Conservation (phyloP, 1,139 yeast genomes). For the Magnusiomyces suaveolens region DNA sequence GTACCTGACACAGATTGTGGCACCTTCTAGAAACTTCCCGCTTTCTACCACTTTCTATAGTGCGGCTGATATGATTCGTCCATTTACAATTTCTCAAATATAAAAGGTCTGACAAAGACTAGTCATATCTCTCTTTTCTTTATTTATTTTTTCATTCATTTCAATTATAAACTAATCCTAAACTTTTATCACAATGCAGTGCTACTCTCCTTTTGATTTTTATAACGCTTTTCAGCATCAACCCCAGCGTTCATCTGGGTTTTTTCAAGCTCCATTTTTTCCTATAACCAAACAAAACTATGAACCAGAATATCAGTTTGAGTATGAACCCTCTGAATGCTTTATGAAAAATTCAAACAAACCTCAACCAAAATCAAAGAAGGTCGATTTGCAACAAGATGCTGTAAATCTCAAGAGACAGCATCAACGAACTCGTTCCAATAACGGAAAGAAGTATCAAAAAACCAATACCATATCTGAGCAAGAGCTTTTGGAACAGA, state of each 20-base stretch:
- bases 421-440: background rate
- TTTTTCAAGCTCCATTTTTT: background rate
- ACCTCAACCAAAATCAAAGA: background rate
- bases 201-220: background rate
- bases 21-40: background rate
- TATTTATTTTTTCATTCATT: background rate
- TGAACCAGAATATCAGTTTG: background rate
- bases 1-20: background rate
- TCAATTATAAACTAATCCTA: background rate
- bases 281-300: background rate
- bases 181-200: background rate
- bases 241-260: background rate
- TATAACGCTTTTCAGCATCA: background rate
- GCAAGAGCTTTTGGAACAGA: background rate
- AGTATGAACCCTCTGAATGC: background rate
- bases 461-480: background rate
- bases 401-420: background rate
- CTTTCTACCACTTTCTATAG: background rate
- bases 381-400: background rate
- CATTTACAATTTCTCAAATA: background rate
- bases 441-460: background rate
- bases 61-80: slow-evolving; percentile 1
- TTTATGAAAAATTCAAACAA: background rate
- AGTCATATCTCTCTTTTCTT: background rate
- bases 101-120: background rate